phyloP scores from a whole-genome alignment of 1,284 basidiomycete species.

The Coniferiporia weirii region DNA sequence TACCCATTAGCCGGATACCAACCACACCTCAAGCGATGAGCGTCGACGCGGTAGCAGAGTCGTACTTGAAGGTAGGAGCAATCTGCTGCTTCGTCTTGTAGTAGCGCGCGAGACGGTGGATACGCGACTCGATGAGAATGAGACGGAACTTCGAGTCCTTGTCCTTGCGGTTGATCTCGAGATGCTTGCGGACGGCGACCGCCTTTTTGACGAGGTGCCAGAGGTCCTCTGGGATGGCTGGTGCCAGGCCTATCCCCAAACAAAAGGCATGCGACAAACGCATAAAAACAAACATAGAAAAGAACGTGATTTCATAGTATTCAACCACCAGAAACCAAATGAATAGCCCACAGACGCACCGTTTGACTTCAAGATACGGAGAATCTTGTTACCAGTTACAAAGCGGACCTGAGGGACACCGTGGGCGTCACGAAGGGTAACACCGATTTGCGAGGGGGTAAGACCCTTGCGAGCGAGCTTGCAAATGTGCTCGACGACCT shows the following conservation, averaged over 20 bases:
- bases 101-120: constrained; percentile 93
- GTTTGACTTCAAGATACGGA: constrained; percentile 95
- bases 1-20: background rate
- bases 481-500: constrained; percentile 93
- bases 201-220: constrained; percentile 99
- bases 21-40: constrained; percentile 58
- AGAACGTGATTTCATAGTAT: constrained; percentile 15
- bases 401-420: constrained; percentile 97
- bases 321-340: constrained; percentile 25
- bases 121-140: constrained; percentile 97
- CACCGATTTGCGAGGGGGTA: constrained; percentile 97
- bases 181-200: constrained; percentile 97
- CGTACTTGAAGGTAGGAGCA: constrained; percentile 97
- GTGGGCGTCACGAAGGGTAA: constrained; percentile 96
- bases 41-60: constrained; percentile 86
- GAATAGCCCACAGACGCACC: constrained; percentile 47
- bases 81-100: constrained; percentile 99
- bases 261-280: constrained; percentile 39
- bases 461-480: constrained; percentile 98
- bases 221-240: constrained; percentile 97
- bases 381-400: constrained; percentile 99
- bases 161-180: constrained; percentile 98
- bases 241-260: constrained; percentile 86
- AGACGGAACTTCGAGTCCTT: constrained; percentile 98
- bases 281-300: constrained; percentile 24